Conservation (phyloP, 352 stramenopile genomes). For the Pseudoperonospora humuli region DNA sequence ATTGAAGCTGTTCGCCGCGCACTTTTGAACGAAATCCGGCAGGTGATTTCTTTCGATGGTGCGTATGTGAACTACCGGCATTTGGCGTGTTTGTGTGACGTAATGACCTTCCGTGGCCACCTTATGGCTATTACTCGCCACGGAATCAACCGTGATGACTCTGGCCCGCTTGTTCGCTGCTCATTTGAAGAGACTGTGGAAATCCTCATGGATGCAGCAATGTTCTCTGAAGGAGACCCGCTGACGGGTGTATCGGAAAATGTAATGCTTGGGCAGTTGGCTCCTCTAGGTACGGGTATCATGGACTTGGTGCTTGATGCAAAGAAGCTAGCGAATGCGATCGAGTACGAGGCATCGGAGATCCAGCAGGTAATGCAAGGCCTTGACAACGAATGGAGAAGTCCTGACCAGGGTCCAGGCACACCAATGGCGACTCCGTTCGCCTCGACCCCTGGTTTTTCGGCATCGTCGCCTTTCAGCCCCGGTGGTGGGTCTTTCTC, state of each 20-base stretch:
- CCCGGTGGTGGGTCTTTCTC: conserved; percentile 84
- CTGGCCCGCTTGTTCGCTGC: conserved; percentile 94
- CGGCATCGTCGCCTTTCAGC: conserved; percentile 84
- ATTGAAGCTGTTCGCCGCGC: conserved; percentile 87
- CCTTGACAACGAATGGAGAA: conserved; percentile 89
- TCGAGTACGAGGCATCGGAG: conserved; percentile 93
- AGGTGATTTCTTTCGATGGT: conserved; percentile 98
- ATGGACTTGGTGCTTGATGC: conserved; percentile 98
- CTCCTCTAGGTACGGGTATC: conserved; percentile 93
- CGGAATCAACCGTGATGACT: conserved; percentile 99
- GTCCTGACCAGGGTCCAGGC: conserved; percentile 62
- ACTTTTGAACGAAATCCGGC: conserved; percentile 94
- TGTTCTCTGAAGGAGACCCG: conserved; percentile 96
- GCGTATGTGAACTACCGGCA: conserved; percentile 99
- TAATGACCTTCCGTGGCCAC: conserved; percentile 98
- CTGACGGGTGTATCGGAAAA: conserved; percentile 98
- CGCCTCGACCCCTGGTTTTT: conserved; percentile 78
- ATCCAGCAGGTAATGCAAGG: conserved; percentile 87
- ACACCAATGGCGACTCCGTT: conserved; percentile 84
- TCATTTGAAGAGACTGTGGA: conserved; percentile 99
- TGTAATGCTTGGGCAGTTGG: conserved; percentile 97
- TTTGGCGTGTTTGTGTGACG: conserved; percentile 96
- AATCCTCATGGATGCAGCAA: conserved; percentile 98
- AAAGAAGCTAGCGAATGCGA: conserved; percentile 95
- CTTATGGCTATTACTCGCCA: conserved; percentile 97